Base-by-base conservation (phyloP, 306 rosid genomes). In the Cicer chorassanicum region DNA sequence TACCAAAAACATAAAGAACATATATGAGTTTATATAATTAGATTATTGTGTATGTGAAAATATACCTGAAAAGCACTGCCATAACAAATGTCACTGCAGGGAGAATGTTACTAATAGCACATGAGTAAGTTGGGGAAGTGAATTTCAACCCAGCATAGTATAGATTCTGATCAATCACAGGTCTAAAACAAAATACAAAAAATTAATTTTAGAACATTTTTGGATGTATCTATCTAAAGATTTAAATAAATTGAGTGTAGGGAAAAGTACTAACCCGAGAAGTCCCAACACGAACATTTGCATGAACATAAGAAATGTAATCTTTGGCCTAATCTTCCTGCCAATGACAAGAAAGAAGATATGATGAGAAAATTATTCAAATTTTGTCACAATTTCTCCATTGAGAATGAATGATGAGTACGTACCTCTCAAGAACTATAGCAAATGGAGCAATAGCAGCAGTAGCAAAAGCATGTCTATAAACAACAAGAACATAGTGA, bases 241-340 rank as follows among this genome's bases (percentile, higher is more conserved):
- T 29, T 13, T 7, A 34, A 18, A 34, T 34, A 3, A 29, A 34
- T 2, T 12, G 14, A n/a, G n/a, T n/a, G n/a, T n/a, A n/a, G n/a
- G n/a, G n/a, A n/a, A n/a, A n/a, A n/a, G n/a, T n/a, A 84, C 94
- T 86, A 42, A 94, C 98, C 93, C 99, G 50, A 95, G 99, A 46
- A 95, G 94, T 64, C 96, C 99, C 12, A 95, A 82, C 40, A 84
- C 81, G 40, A 95, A 87, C 54, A 95, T 74, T 82, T 91, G 91
- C 72, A 90, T 66, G 81, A 92, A 92, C 74, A 85, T 77, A 1
- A 86, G 76, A 13, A 87, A 86, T 39, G 99, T 87, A 9, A 94
- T 86, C 87, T 85, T 89, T 0, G 99, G 99, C 65, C 99, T 87
- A 11, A 89, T 78, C 82, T 92, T 92, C 84, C 98, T 93, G 87